Conservation (phyloP, 2,329 filamentous ascomycete genomes). For the Sporothrix schenckii region DNA sequence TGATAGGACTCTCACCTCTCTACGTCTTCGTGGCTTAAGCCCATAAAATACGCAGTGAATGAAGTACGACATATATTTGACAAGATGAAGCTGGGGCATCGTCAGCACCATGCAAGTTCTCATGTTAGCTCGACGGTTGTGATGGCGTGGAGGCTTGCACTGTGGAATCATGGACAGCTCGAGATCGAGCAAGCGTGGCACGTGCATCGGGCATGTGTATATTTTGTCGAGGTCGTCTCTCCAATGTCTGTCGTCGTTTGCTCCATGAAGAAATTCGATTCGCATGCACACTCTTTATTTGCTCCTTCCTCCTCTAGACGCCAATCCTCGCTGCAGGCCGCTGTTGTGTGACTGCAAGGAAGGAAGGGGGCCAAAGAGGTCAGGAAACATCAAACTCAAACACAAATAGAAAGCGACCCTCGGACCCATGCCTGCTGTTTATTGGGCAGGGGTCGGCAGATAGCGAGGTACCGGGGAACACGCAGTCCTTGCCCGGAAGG, state of each 20-base stretch:
- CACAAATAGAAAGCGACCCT: background rate
- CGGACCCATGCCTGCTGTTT: conserved; percentile 19
- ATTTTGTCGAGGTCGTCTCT: background rate
- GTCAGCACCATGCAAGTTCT: conserved; percentile 13
- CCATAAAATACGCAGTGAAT: background rate
- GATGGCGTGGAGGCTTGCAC: background rate
- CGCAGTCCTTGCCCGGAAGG: conserved; percentile 7
- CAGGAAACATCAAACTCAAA: conserved; percentile 12
- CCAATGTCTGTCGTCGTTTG: background rate
- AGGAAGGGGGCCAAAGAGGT: conserved; percentile 4
- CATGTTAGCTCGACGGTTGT: background rate
- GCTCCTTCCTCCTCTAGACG: background rate
- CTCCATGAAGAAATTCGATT: background rate
- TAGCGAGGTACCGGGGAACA: conserved; percentile 30
- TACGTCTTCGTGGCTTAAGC: too few species aligned
- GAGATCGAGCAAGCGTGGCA: background rate
- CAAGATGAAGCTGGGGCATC: background rate
- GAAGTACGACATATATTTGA: background rate
- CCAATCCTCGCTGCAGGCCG: background rate
- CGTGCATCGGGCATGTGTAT: background rate
- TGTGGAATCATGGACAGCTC: background rate
- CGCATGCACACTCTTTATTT: conserved; percentile 7
- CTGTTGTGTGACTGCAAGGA: background rate
- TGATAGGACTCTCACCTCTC: background rate
- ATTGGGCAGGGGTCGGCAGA: conserved; percentile 34